Evolutionary conservation across 2,329 filamentous ascomycete species (phyloP).

Genomic region (Fusarium fracticaudum): DNA sequence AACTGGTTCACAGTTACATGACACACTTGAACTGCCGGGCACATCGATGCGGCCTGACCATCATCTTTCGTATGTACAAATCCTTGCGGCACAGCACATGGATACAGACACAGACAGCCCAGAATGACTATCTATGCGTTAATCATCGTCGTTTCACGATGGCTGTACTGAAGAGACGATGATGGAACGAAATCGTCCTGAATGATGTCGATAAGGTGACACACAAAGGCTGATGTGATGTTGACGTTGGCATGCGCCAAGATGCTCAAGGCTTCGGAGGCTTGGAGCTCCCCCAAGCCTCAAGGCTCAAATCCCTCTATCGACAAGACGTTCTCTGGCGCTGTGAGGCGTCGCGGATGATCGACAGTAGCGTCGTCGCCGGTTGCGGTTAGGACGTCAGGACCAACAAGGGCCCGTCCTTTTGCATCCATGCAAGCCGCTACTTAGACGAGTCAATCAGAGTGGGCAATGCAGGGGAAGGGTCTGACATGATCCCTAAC

Average conservation of each 20-base stretch:
- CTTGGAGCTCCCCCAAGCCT: constrained; percentile 2
- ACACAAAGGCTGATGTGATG: background rate
- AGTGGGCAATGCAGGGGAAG: constrained; percentile 1
- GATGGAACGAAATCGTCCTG: background rate
- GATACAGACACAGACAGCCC: background rate
- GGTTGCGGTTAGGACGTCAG: constrained; percentile 24
- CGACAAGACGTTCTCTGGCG: constrained; percentile 5
- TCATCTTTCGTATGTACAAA: background rate
- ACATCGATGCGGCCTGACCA: constrained; percentile 23
- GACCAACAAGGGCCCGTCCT: constrained; percentile 1
- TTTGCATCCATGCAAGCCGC: background rate
- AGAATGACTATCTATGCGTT: background rate
- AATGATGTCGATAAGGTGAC: background rate
- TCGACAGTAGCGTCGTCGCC: constrained; percentile 42
- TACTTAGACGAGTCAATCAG: constrained; percentile 14
- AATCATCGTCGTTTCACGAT: background rate
- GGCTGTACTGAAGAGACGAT: background rate
- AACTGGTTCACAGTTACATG: constrained; percentile 15
- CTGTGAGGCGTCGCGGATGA: constrained; percentile 40
- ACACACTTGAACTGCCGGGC: constrained; percentile 17
- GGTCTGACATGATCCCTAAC: constrained; percentile 10
- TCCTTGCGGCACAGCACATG: constrained; percentile 17
- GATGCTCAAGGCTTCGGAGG: constrained; percentile 6
- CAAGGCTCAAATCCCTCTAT: background rate
- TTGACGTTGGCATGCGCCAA: constrained; percentile 30